Evolutionary conservation across 768 basidiomycete genomes (phyloP), one percentile per base, ranked within the genome.

Genomic region (Cantharellus anzutake): DNA sequence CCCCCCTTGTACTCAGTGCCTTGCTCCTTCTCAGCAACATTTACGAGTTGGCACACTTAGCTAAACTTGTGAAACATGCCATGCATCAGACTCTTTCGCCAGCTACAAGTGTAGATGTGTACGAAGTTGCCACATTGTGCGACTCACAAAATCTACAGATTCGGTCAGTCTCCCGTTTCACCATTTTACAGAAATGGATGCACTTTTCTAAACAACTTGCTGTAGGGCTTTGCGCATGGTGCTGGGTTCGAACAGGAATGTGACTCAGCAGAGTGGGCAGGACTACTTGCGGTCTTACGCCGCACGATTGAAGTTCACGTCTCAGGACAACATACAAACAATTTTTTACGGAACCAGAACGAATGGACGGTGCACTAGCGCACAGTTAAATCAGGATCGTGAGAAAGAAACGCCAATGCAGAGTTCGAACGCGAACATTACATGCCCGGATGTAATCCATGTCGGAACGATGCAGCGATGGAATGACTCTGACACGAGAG

Each of bases 121-220:
- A 97, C 68, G 92, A 96, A 69, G 91, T 96, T 5, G 89, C 93
- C 4, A 94, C 93, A 2, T 72, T 97, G 3, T 91, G 89, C 67
- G 86, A 81, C 63, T 87, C 85, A 68, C 80, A 88, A 63, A 85
- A 86, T 67, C 73, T 97, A 60, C 92, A 96, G 67, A 90, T 96
- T 65, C 76, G 92, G 82, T 85, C 70, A 56, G 20, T 29, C 20
- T 29, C 20, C 20, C 20, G 20, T 29, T 29, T 29, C 20, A 29
- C 20, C 20, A 29, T 29, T 29, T 29, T 29, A 29, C 20, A 29
- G 20, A 29, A 29, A 29, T 29, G 20, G 20, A 29, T 29, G 20
- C 20, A 29, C 20, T 29, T 29, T 29, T 29, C 20, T 29, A 29
- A 29, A 29, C 20, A 29, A 29, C 20, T 29, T 29, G 20, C 20